Evolutionary conservation across 176 grass and related monocot species (phyloP).

Genomic region (Miscanthus lutarioriparius): DNA sequence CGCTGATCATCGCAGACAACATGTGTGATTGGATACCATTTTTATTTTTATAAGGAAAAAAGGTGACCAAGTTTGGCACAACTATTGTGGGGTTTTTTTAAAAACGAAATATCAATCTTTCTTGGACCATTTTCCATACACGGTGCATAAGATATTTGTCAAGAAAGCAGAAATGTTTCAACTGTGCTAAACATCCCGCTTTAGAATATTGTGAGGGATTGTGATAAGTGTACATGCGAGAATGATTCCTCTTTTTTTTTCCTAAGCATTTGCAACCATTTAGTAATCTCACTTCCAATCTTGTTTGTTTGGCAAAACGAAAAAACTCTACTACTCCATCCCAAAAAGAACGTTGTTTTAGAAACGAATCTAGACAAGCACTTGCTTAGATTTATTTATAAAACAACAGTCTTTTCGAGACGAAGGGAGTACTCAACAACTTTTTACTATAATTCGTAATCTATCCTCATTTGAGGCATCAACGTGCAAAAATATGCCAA

Average conservation of each 20-base stretch:
- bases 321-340: too few relatives aligned
- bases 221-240: not conserved
- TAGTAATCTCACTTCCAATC: too few relatives aligned
- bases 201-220: not conserved
- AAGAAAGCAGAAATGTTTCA: not conserved
- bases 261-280: too few relatives aligned
- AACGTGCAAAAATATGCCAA: too few relatives aligned
- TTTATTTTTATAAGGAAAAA: not conserved
- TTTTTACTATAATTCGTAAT: too few relatives aligned
- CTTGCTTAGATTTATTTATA: too few relatives aligned
- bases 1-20: not conserved
- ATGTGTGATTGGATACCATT: not conserved
- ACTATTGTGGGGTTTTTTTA: not conserved
- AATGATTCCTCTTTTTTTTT: not conserved
- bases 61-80: slow-evolving; percentile 1
- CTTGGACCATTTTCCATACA: not conserved
- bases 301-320: too few relatives aligned
- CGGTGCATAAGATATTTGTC: not conserved
- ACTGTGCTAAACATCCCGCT: not conserved
- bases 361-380: too few relatives aligned
- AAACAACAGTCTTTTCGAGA: too few relatives aligned
- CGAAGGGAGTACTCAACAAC: too few relatives aligned
- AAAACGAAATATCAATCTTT: not conserved
- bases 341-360: too few relatives aligned
- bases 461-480: too few relatives aligned